A percentile compares a stretch with the other conserved stretches of the same genome.
phyloP scores from a whole-genome alignment of 108 stramenopile species.

The Skeletonema costatum region DNA sequence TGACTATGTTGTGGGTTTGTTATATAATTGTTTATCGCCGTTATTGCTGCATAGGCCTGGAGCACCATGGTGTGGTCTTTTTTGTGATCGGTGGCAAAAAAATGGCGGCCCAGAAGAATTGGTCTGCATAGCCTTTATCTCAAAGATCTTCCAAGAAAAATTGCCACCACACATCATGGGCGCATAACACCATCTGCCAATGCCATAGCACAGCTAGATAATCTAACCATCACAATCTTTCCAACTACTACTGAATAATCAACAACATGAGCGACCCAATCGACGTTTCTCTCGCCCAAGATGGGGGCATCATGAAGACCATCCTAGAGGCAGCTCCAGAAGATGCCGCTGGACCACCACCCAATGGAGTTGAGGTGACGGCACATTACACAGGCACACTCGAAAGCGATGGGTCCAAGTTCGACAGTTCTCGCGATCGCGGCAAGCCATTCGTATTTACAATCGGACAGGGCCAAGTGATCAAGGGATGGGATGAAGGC shows the following conservation, averaged over 20 bases:
- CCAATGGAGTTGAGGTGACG: slow-evolving; percentile 72
- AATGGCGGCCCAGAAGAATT: no score
- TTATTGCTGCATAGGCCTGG: no score
- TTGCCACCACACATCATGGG: neutral
- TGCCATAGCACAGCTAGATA: neutral
- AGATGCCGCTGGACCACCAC: slow-evolving; percentile 77
- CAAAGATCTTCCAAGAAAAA: no score
- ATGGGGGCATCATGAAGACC: slow-evolving; percentile 90
- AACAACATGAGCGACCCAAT: slow-evolving; percentile 32
- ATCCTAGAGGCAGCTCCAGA: slow-evolving; percentile 76
- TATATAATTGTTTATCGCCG: no score
- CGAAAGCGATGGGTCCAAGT: slow-evolving; percentile 84
- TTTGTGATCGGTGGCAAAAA: no score
- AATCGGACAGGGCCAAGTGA: slow-evolving; percentile 93
- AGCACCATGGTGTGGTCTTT: no score
- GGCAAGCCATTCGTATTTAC: slow-evolving; percentile 95
- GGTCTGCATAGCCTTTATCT: no score
- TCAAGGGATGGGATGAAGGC: slow-evolving; percentile 95
- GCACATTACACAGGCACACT: slow-evolving; percentile 93
- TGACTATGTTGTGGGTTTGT: no score
- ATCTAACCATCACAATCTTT: neutral
- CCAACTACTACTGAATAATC: neutral
- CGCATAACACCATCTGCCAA: neutral
- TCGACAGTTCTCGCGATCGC: slow-evolving; percentile 84
- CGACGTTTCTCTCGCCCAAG: slow-evolving; percentile 84